These are phyloP conservation scores for Immersiporthe knoxdaviesiana DNA, from an alignment of 2,329 filamentous ascomycete species.

Conservation along the genomic window DNA sequence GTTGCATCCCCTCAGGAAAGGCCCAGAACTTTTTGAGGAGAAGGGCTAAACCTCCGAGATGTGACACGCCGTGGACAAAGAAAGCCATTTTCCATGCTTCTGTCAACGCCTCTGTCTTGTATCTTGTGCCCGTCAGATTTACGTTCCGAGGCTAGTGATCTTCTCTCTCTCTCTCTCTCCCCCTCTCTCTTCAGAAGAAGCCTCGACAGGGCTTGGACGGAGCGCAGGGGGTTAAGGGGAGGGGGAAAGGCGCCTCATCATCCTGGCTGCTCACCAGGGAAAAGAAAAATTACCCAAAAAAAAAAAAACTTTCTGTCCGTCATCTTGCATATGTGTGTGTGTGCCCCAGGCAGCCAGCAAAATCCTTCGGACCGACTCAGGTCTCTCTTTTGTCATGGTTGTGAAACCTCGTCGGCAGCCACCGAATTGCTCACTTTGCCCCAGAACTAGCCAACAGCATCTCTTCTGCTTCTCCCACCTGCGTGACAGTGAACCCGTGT, in stretches of 20 bases:
- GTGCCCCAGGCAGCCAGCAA: neutral
- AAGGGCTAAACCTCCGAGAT: neutral
- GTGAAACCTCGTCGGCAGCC: neutral
- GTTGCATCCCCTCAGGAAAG: neutral
- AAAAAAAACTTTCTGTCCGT: neutral
- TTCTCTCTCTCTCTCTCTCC: neutral
- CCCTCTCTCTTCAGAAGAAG: neutral
- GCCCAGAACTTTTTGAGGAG: neutral
- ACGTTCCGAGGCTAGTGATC: neutral
- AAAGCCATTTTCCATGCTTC: slow-evolving; percentile 1
- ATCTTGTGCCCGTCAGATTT: neutral
- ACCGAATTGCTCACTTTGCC: neutral
- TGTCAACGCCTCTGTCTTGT: neutral
- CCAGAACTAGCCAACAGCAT: neutral
- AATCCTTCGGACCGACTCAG: slow-evolving; percentile 1
- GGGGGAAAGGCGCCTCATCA: neutral
- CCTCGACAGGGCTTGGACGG: neutral
- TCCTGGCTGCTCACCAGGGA: neutral
- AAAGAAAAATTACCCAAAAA: too few species aligned
- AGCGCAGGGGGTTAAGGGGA: too few species aligned
- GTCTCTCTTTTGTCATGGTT: neutral
- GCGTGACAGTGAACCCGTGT: neutral
- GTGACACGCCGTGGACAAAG: neutral
- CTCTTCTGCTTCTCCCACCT: neutral
- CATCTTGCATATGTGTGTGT: neutral